Evolutionary conservation across 371 early-diverging fungal species (phyloP), one percentile per base, ranked within the genome.

Genomic region (Mucor sp.): DNA sequence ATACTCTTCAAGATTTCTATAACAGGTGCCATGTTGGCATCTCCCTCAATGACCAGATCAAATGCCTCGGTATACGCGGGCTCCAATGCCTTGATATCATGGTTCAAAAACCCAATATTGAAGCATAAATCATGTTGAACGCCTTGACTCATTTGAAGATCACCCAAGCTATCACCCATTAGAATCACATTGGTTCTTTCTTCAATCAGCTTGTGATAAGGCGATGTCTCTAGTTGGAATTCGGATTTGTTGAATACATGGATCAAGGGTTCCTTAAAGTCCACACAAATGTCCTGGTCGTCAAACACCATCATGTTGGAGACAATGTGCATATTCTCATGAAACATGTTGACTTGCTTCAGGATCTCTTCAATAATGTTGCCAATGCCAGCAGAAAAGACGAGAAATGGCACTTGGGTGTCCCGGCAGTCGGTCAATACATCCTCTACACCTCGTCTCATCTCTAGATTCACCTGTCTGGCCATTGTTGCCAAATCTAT

Each of bases 191-290:
- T 89, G 25, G 58, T 15, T 17, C 87, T 73, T 35, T 79, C 27
- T 44, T 82, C 59, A 53, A 85, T 84, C 27, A 62, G 32, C 3
- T 53, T 12, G 44, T 77, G 68, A 61, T 86, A 85, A 23, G 82
- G 74, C 0, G 84, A 80, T 0, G 72, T 72, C 43, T 85, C 80
- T 7, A 86, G 44, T 19, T 78, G 78, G 35, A 90, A 82, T 68
- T 91, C 91, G 58, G 85, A 82, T 82, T 93, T 93, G 85, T 92
- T 93, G 70, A 92, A 88, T 1, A 88, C 82, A 75, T 93, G 93
- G 56, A 92, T 90, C 53, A 91, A 43, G 0, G 91, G 92, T 3
- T 85, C 88, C 43, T 81, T 72, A 63, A 93, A 92, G 7, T 71
- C 84, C 17, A 79, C 80, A 55, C 83, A 85, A 3, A 82, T 63